Evolutionary conservation across 108 stramenopile species (phyloP).

Genomic region (Chaetoceros tenuissimus): DNA sequence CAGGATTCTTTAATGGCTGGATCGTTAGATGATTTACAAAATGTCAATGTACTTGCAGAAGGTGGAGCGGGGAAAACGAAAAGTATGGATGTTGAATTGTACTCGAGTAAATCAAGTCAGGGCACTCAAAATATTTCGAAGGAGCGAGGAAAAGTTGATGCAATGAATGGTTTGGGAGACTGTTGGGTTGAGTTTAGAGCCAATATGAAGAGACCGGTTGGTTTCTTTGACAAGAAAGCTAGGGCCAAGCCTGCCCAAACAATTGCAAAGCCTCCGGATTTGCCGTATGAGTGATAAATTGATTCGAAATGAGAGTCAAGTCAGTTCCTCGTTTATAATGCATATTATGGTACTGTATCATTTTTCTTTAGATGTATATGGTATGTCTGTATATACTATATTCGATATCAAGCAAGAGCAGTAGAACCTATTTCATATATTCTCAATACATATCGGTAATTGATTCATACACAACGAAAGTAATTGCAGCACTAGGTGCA

Average conservation of each 20-base stretch:
- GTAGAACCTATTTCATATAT: too few relatives aligned
- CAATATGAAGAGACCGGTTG: slow-evolving; percentile 55
- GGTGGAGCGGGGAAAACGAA: slow-evolving; percentile 15
- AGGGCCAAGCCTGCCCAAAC: not conserved
- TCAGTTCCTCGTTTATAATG: too few relatives aligned
- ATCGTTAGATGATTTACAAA: slow-evolving; percentile 66
- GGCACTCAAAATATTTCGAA: slow-evolving; percentile 11
- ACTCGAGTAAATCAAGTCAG: too few relatives aligned
- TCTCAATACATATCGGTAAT: slow-evolving; percentile 45
- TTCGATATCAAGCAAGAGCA: too few relatives aligned
- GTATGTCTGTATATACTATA: too few relatives aligned
- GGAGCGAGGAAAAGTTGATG: slow-evolving; percentile 12
- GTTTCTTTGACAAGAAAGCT: slow-evolving; percentile 34
- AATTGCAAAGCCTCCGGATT: slow-evolving; percentile 53
- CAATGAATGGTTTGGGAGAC: slow-evolving; percentile 36
- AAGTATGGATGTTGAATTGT: too few relatives aligned
- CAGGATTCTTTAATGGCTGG: slow-evolving; percentile 71
- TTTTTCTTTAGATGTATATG: too few relatives aligned
- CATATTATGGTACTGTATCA: too few relatives aligned
- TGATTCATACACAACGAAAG: slow-evolving; percentile 92
- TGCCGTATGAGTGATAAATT: slow-evolving; percentile 48
- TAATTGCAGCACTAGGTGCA: slow-evolving; percentile 94
- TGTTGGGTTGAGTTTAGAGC: slow-evolving; percentile 83
- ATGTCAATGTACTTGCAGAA: slow-evolving; percentile 42
- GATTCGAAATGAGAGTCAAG: not conserved